Conservation (phyloP, 2,329 filamentous ascomycete genomes). For the Ophiocordyceps polyrhachis-furcata region DNA sequence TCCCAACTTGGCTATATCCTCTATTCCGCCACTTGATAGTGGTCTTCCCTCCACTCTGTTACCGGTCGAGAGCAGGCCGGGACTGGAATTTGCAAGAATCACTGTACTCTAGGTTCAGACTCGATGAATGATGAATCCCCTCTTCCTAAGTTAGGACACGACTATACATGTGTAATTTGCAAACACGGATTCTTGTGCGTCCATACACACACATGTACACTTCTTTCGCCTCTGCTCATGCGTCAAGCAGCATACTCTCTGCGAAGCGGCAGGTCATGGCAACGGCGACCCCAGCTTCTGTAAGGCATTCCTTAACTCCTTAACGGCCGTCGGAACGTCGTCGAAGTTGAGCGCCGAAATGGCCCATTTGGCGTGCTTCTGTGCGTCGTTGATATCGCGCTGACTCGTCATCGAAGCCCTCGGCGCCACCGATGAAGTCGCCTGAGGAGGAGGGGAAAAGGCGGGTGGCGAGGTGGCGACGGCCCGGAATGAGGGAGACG, state of each 20-base stretch:
- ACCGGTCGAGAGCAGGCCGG: neutral
- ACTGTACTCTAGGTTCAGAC: neutral
- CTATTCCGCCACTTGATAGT: neutral
- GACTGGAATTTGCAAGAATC: neutral
- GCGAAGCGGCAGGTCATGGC: neutral
- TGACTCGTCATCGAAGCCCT: constrained; percentile 7
- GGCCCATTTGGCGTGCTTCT: constrained; percentile 94
- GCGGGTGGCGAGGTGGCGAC: constrained; percentile 1
- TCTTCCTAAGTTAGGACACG: neutral
- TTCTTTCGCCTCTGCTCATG: no score
- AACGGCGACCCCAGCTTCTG: constrained; percentile 42
- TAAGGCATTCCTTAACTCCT: constrained; percentile 63
- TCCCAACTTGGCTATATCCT: neutral
- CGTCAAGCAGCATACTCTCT: no score
- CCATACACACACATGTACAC: no score
- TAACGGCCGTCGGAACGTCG: constrained; percentile 76
- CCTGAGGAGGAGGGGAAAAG: neutral
- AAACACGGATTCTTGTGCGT: no score
- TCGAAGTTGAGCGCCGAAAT: constrained; percentile 96
- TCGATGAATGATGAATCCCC: neutral
- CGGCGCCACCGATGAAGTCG: constrained; percentile 1
- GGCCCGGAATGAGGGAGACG: neutral
- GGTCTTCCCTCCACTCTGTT: neutral
- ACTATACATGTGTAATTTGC: neutral
- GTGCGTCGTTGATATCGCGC: constrained; percentile 56